These are phyloP conservation scores for Hypoxylon lienhwacheense DNA, from an alignment of 495 filamentous ascomycete genomes.

Conservation along the genomic window DNA sequence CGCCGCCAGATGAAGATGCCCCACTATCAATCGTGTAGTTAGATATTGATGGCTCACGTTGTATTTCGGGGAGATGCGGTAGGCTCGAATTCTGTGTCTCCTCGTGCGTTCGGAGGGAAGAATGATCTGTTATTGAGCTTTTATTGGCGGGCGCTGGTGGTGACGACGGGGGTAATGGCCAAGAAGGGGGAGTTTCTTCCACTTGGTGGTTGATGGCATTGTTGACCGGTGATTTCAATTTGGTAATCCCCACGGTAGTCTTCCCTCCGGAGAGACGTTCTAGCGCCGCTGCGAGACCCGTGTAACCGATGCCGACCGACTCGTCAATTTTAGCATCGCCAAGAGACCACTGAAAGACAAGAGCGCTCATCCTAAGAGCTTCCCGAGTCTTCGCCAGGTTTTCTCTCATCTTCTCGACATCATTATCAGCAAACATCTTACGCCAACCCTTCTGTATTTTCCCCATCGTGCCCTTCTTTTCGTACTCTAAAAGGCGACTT, in stretches of 20 bases:
- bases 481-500: conserved; percentile 51
- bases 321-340: conserved; percentile 46
- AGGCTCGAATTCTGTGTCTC: conserved; percentile 6
- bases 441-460: conserved; percentile 55
- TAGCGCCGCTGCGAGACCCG: conserved; percentile 50
- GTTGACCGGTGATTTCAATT: conserved; percentile 28
- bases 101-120: conserved; percentile 13
- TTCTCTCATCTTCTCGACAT: conserved; percentile 47
- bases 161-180: conserved; percentile 19
- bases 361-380: conserved; percentile 46
- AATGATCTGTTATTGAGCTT: conserved; percentile 14
- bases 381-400: conserved; percentile 45
- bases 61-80: conserved; percentile 29
- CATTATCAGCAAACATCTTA: conserved; percentile 47
- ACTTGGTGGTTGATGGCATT: conserved; percentile 15
- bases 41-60: conserved; percentile 34
- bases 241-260: conserved; percentile 22
- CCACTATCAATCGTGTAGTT: conserved; percentile 27
- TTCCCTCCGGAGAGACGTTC: conserved; percentile 41
- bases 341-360: conserved; percentile 51
- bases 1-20: conserved; percentile 22
- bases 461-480: conserved; percentile 50
- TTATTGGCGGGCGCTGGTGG: conserved; percentile 15
- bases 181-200: conserved; percentile 17
- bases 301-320: conserved; percentile 51